A percentile compares a stretch with the other conserved stretches of the same genome.
phyloP scores from a whole-genome alignment of 2,329 filamentous ascomycete genomes.

The Alternaria atra region DNA sequence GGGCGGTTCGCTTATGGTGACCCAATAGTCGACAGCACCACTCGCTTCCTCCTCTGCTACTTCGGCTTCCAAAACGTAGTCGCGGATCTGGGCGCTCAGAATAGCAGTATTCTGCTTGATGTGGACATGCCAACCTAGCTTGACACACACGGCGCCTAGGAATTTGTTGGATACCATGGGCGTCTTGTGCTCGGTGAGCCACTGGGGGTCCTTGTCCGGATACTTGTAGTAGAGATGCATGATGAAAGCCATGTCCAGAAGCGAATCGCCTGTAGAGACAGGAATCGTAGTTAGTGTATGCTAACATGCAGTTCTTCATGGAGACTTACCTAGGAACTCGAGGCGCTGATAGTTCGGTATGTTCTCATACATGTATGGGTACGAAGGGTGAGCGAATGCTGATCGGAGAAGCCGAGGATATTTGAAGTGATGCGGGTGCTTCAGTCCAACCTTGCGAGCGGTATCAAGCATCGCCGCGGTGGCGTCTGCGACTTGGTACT shows the following conservation, averaged over 20 bases:
- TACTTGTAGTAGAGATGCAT: constrained; percentile 81
- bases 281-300: constrained; percentile 49
- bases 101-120: constrained; percentile 64
- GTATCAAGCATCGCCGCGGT: constrained; percentile 76
- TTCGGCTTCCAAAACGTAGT: constrained; percentile 67
- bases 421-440: constrained; percentile 72
- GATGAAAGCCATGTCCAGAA: constrained; percentile 86
- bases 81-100: constrained; percentile 61
- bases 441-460: constrained; percentile 68
- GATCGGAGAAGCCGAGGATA: constrained; percentile 80
- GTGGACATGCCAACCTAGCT: constrained; percentile 79
- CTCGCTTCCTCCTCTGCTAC: constrained; percentile 60
- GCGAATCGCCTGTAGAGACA: constrained; percentile 90
- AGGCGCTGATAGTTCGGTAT: constrained; percentile 81
- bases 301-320: background rate
- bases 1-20: constrained; percentile 65
- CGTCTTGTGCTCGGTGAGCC: constrained; percentile 98
- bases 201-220: constrained; percentile 86
- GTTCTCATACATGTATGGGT: constrained; percentile 76
- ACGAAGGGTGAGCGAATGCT: constrained; percentile 88
- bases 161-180: constrained; percentile 99
- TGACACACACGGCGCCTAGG: constrained; percentile 80
- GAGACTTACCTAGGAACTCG: background rate
- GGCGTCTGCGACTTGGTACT: constrained; percentile 71
- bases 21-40: constrained; percentile 74